Evolutionary conservation across 139 green algal species (phyloP).

Genomic region (Chlorella sp.): DNA sequence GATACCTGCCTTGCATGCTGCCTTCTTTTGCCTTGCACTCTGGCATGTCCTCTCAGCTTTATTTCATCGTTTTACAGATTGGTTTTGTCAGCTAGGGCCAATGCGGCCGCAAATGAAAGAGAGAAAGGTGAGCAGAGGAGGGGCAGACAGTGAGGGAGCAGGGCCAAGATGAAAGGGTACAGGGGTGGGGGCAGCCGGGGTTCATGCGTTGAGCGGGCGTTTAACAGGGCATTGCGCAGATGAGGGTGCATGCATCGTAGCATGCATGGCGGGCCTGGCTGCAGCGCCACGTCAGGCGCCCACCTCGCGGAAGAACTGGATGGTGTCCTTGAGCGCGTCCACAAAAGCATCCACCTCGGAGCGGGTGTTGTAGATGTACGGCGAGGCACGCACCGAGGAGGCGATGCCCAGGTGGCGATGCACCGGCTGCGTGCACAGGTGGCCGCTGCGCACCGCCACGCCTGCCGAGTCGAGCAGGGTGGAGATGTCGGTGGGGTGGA

Average conservation of each 20-base stretch:
- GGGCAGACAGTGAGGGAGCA: neutral
- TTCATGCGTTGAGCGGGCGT: neutral
- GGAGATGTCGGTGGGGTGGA: slow-evolving; percentile 97
- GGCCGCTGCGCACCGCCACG: slow-evolving; percentile 92
- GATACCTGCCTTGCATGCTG: neutral
- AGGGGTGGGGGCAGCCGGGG: neutral
- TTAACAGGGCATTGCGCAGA: neutral
- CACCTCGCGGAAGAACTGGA: slow-evolving; percentile 86
- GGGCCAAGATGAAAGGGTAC: neutral
- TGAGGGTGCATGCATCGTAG: no score
- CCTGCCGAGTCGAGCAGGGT: slow-evolving; percentile 90
- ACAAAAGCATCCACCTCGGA: slow-evolving; percentile 94
- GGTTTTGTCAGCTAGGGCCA: neutral
- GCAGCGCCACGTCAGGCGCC: neutral
- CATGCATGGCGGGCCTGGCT: neutral
- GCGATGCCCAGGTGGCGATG: slow-evolving; percentile 88
- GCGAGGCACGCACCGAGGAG: slow-evolving; percentile 83
- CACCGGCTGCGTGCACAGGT: slow-evolving; percentile 98
- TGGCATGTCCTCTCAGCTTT: neutral
- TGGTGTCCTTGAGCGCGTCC: slow-evolving; percentile 80
- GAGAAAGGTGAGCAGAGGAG: neutral
- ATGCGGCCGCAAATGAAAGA: neutral
- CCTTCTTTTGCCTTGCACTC: no score
- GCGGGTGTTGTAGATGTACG: slow-evolving; percentile 97
- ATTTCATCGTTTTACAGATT: neutral